Conservation (phyloP, 495 filamentous ascomycete genomes). For the Pseudomonodictys pantanalensis region DNA sequence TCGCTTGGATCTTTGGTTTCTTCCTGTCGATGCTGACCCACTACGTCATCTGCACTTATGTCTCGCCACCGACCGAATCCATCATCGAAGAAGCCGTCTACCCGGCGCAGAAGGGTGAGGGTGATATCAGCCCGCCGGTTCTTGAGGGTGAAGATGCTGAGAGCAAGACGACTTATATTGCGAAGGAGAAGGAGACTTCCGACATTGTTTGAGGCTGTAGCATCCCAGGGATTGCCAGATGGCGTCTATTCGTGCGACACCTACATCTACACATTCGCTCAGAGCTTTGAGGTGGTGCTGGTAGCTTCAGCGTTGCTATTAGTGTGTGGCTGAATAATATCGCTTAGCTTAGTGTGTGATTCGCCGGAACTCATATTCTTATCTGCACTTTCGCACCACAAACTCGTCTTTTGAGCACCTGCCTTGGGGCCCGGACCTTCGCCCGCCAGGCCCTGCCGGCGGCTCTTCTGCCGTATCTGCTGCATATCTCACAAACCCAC, state of each 20-base stretch:
- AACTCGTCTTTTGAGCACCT: slow-evolving; percentile 1
- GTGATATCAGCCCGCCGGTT: slow-evolving; percentile 32
- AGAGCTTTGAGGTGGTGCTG: too few species aligned
- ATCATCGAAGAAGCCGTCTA: slow-evolving; percentile 44
- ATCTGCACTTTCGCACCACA: slow-evolving; percentile 12
- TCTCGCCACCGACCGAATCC: slow-evolving; percentile 39
- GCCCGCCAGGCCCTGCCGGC: slow-evolving; percentile 10
- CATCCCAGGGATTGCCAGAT: too few species aligned
- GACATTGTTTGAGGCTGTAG: slow-evolving; percentile 15
- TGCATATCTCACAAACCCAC: not conserved
- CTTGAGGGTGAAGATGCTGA: slow-evolving; percentile 28
- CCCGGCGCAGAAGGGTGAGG: slow-evolving; percentile 41
- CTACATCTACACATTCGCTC: too few species aligned
- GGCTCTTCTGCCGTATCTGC: not conserved
- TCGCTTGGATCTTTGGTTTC: slow-evolving; percentile 44
- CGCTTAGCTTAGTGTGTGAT: slow-evolving; percentile 6
- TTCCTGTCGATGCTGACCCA: slow-evolving; percentile 38
- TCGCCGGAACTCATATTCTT: slow-evolving; percentile 3
- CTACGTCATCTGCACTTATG: slow-evolving; percentile 44
- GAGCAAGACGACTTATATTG: slow-evolving; percentile 14
- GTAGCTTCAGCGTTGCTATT: slow-evolving; percentile 4
- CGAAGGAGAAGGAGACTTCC: slow-evolving; percentile 27
- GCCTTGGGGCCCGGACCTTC: not conserved
- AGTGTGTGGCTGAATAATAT: slow-evolving; percentile 19
- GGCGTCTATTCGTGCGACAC: not conserved